Conservation (phyloP, 73 alveolate genomes). For the Breviolum minutum region DNA sequence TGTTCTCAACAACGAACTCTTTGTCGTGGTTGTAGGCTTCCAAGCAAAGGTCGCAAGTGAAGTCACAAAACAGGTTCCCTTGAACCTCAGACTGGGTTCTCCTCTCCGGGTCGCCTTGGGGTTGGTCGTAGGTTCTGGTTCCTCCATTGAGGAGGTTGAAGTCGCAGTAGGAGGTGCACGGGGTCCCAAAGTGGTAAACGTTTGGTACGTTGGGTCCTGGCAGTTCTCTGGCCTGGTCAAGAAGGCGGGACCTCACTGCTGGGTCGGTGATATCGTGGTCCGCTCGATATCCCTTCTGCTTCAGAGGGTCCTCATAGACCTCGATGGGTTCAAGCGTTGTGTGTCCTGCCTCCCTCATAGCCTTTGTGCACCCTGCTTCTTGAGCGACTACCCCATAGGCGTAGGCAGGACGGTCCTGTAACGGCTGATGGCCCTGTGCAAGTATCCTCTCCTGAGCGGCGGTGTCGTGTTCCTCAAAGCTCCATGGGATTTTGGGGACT, state of each 20-base stretch:
- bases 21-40: background rate
- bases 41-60: background rate
- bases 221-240: background rate
- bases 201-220: background rate
- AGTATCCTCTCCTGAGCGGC: background rate
- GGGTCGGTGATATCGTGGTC: background rate
- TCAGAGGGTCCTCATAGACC: background rate
- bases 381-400: background rate
- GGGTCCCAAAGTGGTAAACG: background rate
- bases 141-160: background rate
- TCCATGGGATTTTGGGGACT: background rate
- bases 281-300: background rate
- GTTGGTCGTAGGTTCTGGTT: background rate
- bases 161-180: background rate
- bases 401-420: background rate
- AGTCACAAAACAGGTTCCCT: background rate
- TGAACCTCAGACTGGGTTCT: background rate
- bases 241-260: background rate
- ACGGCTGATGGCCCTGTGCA: background rate
- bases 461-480: background rate
- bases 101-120: too few relatives aligned
- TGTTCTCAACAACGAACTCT: background rate
- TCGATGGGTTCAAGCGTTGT: background rate
- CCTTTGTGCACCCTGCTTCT: background rate
- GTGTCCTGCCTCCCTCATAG: background rate